Evolutionary conservation across 768 basidiomycete species (phyloP).

Genomic region (Dentipellis fragilis): DNA sequence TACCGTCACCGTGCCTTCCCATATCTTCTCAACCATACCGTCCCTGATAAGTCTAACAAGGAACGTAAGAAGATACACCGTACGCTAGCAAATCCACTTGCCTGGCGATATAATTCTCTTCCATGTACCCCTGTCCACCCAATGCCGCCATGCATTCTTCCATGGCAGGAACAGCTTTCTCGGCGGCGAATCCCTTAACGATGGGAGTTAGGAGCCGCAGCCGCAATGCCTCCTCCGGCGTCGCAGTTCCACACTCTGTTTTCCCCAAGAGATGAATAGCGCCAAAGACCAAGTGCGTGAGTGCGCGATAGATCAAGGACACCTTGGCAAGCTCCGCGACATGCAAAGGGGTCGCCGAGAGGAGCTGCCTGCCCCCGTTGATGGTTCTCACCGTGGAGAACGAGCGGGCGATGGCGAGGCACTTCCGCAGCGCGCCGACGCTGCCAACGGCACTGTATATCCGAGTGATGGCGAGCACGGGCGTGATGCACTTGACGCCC

Average conservation of each 20-base stretch:
- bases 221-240: constrained; percentile 36
- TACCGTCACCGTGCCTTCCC: constrained; percentile 70
- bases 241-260: constrained; percentile 45
- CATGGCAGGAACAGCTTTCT: constrained; percentile 52
- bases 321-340: constrained; percentile 54
- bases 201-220: constrained; percentile 60
- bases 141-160: constrained; percentile 67
- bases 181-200: constrained; percentile 60
- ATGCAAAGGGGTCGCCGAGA: constrained; percentile 49
- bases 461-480: constrained; percentile 72
- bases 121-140: constrained; percentile 79
- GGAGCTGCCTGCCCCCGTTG: constrained; percentile 36
- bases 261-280: constrained; percentile 49
- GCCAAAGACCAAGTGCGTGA: constrained; percentile 55
- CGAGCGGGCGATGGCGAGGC: constrained; percentile 53
- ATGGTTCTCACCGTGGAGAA: constrained; percentile 54
- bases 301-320: constrained; percentile 53
- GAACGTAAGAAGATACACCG: background rate
- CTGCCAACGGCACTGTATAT: constrained; percentile 52
- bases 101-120: constrained; percentile 64
- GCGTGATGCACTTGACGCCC: constrained; percentile 58
- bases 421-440: constrained; percentile 48
- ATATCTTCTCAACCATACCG: constrained; percentile 68
- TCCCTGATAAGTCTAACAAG: constrained; percentile 46
- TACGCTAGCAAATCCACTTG: constrained; percentile 11